These are phyloP conservation scores for Achaetomiella virescens DNA, from an alignment of 495 filamentous ascomycete species.

Conservation along the genomic window DNA sequence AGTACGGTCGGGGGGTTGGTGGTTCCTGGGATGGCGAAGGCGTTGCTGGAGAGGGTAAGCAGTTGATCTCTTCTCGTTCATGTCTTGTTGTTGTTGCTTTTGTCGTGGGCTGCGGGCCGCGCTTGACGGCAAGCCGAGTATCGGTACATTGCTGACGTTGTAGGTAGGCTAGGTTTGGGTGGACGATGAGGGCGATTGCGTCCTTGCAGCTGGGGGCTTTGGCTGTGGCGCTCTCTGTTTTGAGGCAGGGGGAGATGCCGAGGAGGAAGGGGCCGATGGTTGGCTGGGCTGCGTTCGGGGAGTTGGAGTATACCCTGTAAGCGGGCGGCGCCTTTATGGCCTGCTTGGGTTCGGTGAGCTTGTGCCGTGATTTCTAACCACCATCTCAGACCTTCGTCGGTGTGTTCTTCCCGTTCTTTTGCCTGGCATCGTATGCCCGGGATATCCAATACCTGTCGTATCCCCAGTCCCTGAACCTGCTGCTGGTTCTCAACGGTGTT, in stretches of 20 bases:
- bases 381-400: slow-evolving; percentile 54
- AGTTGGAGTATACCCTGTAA: too few relatives aligned
- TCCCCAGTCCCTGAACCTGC: neutral
- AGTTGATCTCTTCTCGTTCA: too few relatives aligned
- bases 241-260: slow-evolving; percentile 40
- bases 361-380: too few relatives aligned
- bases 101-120: too few relatives aligned
- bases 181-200: slow-evolving; percentile 59
- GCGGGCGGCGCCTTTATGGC: slow-evolving; percentile 31
- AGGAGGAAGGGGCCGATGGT: slow-evolving; percentile 28
- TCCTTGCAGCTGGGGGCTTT: slow-evolving; percentile 43
- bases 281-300: too few relatives aligned
- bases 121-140: too few relatives aligned
- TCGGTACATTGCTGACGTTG: too few relatives aligned
- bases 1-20: slow-evolving; percentile 62
- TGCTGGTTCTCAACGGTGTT: neutral
- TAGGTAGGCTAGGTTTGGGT: slow-evolving; percentile 62
- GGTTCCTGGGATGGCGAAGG: slow-evolving; percentile 57
- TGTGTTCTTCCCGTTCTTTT: slow-evolving; percentile 60
- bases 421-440: slow-evolving; percentile 50
- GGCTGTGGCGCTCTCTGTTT: slow-evolving; percentile 48
- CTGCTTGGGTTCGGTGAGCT: slow-evolving; percentile 43
- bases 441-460: slow-evolving; percentile 7
- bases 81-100: too few relatives aligned
- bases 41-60: slow-evolving; percentile 46